Evolutionary conservation across 345 rosid genomes (phyloP), one percentile per base, ranked within the genome.

Genomic region (Citrus maxima): DNA sequence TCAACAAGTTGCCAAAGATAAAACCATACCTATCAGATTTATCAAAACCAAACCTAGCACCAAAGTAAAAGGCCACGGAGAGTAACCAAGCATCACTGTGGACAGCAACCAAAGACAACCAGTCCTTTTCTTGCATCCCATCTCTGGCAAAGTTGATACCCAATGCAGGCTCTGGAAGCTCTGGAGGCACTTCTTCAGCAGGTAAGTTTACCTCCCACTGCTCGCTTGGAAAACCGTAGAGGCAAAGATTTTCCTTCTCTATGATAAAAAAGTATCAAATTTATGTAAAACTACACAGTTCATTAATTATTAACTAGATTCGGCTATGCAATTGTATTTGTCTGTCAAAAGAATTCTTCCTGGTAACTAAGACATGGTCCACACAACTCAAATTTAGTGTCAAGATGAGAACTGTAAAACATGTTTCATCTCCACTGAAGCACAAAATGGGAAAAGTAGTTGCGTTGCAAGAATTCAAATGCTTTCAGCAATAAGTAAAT

Each of bases 141-240:
- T 89, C 92, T 78, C 92, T 85, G 62, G 90, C 90, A 72, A 89
- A 89, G 80, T 89, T 89, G 69, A 89, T 89, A 70, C 92, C 90
- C 2, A 89, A 75, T 49, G 90, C 89, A 62, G 92, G 92, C 83
- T 89, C 92, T 0, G 92, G 92, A 73, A 89, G 88, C 84, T 89
- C 92, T 14, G 92, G 88, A 68, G 92, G 92, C 69, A 88, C 92
- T 78, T 88, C 91, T 86, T 88, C 91, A 25, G 92, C 92, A 67
- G 92, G 92, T 67, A 89, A 87, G 68, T 80, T 85, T 40, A 89
- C 92, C 84, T 89, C 90, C 92, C 92, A 87, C 81, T 87, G 88
- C 85, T 85, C 92, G 42, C 82, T 84, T 5, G 92, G 90, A 80
- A 81, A 82, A 19, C 89, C 89, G 81, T 89, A 87, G 42, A 89